Base-by-base conservation (phyloP, 108 stramenopile species). In the Nitzschia sp. region DNA sequence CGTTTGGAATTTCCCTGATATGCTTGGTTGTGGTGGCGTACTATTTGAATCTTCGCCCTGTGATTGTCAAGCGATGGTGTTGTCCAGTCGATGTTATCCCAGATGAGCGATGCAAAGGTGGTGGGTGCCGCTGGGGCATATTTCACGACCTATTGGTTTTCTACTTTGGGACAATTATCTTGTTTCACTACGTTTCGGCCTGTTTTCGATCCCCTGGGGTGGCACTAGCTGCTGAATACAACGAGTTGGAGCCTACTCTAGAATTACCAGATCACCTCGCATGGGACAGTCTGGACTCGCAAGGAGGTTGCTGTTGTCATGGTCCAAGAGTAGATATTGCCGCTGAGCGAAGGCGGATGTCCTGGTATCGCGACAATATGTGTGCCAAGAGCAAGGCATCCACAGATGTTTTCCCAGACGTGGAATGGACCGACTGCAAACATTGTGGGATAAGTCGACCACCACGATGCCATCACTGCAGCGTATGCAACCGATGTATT, bases 381-480 rank as follows among this genome's bases (percentile, higher is more conserved):
- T 27, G 34, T 3, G 15, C 62, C 2, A 58, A 38, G 45, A 28
- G 28, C 23, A 0, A 13, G 63, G 49, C 38, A 21, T 65, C 46
- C 28, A 49, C 23, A 5, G 33, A 28, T 15, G 35, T 13, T 59
- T 80, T 86, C 59, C 89, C 85, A 3, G 38, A 55, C 17, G 60
- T 72, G 1, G 24, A 71, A 29, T 36, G 73, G 33, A 78, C 88
- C 3, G 79, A 57, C 38, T 94, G 93, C 53, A 26, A 81, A 8
- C 88, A 74, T 29, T 94, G 93, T 64, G 53, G 78, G 1, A 73
- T 74, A 8, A 6, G 19, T 6, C 71, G 93, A 64, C 93, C 93
- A 31, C 87, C 93, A 15, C 72, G 93, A 31, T 81, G 80, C n/a
- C 93, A 90, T 49, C 93, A 95, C 58, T 95, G 93, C 67, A 64